A percentile compares a stretch with the other conserved stretches of the same genome.
phyloP scores from a whole-genome alignment of 1,139 yeast species.

The Suhomyces coccinellae region DNA sequence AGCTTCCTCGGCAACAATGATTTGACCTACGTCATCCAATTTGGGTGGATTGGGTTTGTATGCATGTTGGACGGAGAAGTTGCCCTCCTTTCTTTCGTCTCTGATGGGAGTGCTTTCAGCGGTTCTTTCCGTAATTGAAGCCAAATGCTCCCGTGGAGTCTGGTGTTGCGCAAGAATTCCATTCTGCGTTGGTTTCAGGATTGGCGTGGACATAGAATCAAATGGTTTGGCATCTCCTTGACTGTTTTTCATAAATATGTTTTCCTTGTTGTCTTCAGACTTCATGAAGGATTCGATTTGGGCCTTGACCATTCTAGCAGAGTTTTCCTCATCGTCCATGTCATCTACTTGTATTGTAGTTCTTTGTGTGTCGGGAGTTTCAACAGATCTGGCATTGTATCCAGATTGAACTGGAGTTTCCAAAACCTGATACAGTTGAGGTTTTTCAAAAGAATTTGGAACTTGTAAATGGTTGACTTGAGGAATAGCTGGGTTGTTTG shows the following conservation, averaged over 20 bases:
- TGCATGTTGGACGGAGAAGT: conserved; percentile 14
- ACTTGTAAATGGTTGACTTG: conserved; percentile 2
- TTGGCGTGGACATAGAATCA: conserved; percentile 37
- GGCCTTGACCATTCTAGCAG: conserved; percentile 34
- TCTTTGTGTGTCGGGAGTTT: conserved; percentile 51
- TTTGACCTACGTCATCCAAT: conserved; percentile 33
- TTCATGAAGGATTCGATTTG: conserved; percentile 33
- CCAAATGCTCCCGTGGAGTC: conserved; percentile 26
- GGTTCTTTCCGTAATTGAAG: conserved; percentile 41
- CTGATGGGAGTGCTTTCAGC: conserved; percentile 33
- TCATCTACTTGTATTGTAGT: conserved; percentile 49
- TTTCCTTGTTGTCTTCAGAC: conserved; percentile 45
- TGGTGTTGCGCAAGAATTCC: conserved; percentile 4
- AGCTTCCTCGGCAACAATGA: conserved; percentile 17
- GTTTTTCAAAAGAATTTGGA: conserved; percentile 1
- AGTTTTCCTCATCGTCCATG: conserved; percentile 27
- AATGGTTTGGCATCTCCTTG: conserved; percentile 18
- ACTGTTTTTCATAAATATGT: conserved; percentile 36
- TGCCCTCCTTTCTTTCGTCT: conserved; percentile 16
- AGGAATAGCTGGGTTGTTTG: neutral
- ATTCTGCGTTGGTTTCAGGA: conserved; percentile 15
- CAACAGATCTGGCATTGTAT: conserved; percentile 22
- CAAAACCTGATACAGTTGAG: conserved; percentile 19
- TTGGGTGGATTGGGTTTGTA: conserved; percentile 39
- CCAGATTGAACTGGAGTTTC: conserved; percentile 43